Conservation (phyloP, 805 yeast genomes). For the Vanderwaltozyma tropicalis region DNA sequence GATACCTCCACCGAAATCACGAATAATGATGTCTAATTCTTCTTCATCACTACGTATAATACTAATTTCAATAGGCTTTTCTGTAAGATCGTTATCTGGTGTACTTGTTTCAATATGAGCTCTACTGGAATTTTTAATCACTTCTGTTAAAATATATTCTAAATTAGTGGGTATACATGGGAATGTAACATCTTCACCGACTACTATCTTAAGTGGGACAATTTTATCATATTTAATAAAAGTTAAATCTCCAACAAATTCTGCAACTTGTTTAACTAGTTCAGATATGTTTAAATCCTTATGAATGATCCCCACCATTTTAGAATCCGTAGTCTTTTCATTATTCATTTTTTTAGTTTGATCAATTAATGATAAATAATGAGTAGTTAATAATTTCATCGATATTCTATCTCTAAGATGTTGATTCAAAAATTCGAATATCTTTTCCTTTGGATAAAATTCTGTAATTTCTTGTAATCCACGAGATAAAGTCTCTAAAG, state of each 20-base stretch:
- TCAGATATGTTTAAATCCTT: constrained; percentile 53
- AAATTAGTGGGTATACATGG: constrained; percentile 83
- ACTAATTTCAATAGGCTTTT: constrained; percentile 21
- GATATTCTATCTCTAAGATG: constrained; percentile 79
- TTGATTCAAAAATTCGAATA: constrained; percentile 54
- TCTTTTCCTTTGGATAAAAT: constrained; percentile 35
- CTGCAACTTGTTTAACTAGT: constrained; percentile 53
- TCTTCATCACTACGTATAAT: constrained; percentile 22
- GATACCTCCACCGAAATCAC: constrained; percentile 89
- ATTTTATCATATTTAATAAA: constrained; percentile 72
- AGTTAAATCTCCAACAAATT: constrained; percentile 74
- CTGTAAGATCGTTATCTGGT: constrained; percentile 10
- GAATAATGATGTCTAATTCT: constrained; percentile 60
- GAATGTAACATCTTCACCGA: constrained; percentile 46
- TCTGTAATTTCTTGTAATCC: constrained; percentile 49
- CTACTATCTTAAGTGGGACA: constrained; percentile 48
- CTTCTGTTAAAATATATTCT: constrained; percentile 79
- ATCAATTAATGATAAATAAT: constrained; percentile 59
- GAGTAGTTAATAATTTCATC: constrained; percentile 79
- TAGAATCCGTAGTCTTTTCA: constrained; percentile 6
- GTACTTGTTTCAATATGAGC: constrained; percentile 72
- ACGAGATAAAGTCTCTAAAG: constrained; percentile 67
- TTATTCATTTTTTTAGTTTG: constrained; percentile 1
- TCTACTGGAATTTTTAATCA: constrained; percentile 76
- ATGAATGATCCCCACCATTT: constrained; percentile 55